Evolutionary conservation across 1,139 yeast species (phyloP).

Genomic region (Lodderomyces oxycetoniae): DNA sequence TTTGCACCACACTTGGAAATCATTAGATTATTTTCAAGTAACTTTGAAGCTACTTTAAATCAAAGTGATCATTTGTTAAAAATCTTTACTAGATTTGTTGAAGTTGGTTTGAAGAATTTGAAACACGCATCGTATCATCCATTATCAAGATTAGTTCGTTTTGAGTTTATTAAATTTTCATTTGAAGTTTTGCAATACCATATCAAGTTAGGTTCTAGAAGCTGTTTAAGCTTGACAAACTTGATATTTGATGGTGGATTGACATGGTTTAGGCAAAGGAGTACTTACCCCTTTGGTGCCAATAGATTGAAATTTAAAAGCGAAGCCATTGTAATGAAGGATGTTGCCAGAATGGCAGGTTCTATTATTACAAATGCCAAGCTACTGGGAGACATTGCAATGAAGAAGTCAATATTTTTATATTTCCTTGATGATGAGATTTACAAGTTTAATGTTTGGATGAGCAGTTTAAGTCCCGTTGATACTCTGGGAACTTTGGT

Average conservation of each 20-base stretch:
- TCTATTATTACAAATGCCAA: conserved; percentile 22
- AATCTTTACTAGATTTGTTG: conserved; percentile 60
- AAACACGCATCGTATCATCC: conserved; percentile 74
- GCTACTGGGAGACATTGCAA: conserved; percentile 25
- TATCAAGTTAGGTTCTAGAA: conserved; percentile 42
- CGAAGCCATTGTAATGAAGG: conserved; percentile 57
- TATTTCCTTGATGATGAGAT: conserved; percentile 75
- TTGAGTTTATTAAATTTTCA: conserved; percentile 68
- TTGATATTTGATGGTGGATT: conserved; percentile 63
- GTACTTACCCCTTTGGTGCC: conserved; percentile 80
- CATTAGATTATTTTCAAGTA: conserved; percentile 67
- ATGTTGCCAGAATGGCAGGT: conserved; percentile 39
- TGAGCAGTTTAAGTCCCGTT: conserved; percentile 57
- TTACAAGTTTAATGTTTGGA: conserved; percentile 70
- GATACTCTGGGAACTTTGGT: conserved; percentile 37
- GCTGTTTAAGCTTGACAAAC: conserved; percentile 42
- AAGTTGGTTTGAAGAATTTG: conserved; percentile 54
- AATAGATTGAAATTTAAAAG: conserved; percentile 68
- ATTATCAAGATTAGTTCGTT: conserved; percentile 66
- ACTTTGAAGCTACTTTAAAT: conserved; percentile 73
- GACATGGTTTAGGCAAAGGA: conserved; percentile 68
- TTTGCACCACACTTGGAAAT: conserved; percentile 72
- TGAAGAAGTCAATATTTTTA: conserved; percentile 49
- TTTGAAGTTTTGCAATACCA: conserved; percentile 61
- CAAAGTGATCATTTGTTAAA: conserved; percentile 70